phyloP scores from a whole-genome alignment of 768 basidiomycete species.

The Hygrophorus pudorinus region DNA sequence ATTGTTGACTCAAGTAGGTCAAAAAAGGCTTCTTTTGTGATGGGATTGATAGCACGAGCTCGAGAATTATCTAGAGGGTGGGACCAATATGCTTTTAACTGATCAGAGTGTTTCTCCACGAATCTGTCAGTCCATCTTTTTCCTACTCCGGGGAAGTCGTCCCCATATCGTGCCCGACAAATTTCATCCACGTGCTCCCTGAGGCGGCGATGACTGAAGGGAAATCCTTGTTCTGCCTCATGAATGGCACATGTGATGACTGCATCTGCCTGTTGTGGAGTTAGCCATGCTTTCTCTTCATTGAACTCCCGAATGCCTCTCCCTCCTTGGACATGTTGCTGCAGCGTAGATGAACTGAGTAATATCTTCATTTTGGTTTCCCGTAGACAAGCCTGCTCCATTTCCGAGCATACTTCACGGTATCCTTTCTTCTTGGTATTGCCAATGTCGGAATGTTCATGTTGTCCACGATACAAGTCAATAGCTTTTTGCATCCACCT shows the following conservation, averaged over 20 bases:
- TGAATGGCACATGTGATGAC: constrained; percentile 20
- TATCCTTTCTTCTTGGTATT: too few relatives aligned
- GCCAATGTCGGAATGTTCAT: too few relatives aligned
- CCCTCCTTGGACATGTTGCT: not conserved
- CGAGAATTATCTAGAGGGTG: constrained; percentile 23
- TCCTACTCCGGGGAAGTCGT: constrained; percentile 26
- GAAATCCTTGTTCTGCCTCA: constrained; percentile 23
- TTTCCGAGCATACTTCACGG: too few relatives aligned
- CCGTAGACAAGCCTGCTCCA: too few relatives aligned
- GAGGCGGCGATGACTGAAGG: constrained; percentile 21
- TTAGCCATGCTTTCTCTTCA: constrained; percentile 19
- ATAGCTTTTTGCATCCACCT: too few relatives aligned
- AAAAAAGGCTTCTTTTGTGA: constrained; percentile 24
- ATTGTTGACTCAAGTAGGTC: constrained; percentile 19
- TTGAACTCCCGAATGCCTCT: constrained; percentile 9
- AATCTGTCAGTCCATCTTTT: constrained; percentile 27
- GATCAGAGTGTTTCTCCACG: constrained; percentile 17
- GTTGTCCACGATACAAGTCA: too few relatives aligned
- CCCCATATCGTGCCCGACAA: constrained; percentile 16
- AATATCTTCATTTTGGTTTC: too few relatives aligned
- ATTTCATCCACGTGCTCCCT: constrained; percentile 25
- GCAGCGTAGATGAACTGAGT: too few relatives aligned
- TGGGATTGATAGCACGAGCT: constrained; percentile 26
- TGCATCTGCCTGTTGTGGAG: constrained; percentile 17
- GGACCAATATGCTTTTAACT: constrained; percentile 21